phyloP scores from a whole-genome alignment of 768 basidiomycete genomes.

The Brasilioporus rufonigricans region DNA sequence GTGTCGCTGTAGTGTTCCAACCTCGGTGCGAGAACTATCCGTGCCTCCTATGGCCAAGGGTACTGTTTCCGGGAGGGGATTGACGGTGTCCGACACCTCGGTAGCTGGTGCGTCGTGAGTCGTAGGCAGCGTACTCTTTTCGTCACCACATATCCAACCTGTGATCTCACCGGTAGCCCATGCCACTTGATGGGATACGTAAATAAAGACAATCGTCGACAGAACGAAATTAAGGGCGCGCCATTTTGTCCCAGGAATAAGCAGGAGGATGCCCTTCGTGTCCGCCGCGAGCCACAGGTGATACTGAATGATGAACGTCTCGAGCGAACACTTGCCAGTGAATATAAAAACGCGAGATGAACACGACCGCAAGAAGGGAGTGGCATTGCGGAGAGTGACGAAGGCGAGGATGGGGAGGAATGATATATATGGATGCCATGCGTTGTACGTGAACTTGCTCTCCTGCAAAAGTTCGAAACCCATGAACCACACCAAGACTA shows the following conservation, averaged over 20 bases:
- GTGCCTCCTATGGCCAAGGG: constrained; percentile 1
- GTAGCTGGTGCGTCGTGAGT: constrained; percentile 11
- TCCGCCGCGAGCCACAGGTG: constrained; percentile 86
- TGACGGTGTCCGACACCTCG: not conserved
- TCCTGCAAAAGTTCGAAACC: constrained; percentile 74
- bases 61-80: constrained; percentile 9
- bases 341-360: constrained; percentile 72
- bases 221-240: constrained; percentile 77
- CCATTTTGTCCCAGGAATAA: constrained; percentile 72
- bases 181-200: constrained; percentile 72
- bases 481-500: constrained; percentile 75
- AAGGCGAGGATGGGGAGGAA: constrained; percentile 79
- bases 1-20: constrained; percentile 38
- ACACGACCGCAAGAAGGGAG: constrained; percentile 61
- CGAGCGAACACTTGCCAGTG: constrained; percentile 83
- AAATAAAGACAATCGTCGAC: constrained; percentile 77
- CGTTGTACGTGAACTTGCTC: constrained; percentile 84
- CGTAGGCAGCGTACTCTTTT: constrained; percentile 24
- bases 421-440: constrained; percentile 81
- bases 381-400: constrained; percentile 74
- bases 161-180: constrained; percentile 75
- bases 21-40: constrained; percentile 20
- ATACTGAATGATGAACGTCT: constrained; percentile 90
- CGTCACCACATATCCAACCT: constrained; percentile 46
- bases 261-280: constrained; percentile 75